These are phyloP conservation scores for Suillus americanus DNA, from an alignment of 768 basidiomycete species.

Conservation along the genomic window DNA sequence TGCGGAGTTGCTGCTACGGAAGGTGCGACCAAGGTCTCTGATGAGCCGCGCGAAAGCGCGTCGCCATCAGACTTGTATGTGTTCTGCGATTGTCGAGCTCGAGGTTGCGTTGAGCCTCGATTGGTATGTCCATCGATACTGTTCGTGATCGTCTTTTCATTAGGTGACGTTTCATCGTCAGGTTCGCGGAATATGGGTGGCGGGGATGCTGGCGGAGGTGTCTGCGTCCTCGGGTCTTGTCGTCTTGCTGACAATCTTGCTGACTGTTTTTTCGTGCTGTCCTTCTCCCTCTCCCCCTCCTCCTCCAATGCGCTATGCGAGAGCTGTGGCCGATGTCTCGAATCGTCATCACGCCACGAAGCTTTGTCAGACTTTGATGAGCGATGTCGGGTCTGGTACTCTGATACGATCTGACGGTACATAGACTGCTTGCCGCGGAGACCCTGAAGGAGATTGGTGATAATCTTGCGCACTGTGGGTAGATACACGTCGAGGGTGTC, in stretches of 20 bases:
- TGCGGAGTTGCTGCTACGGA: slow-evolving; percentile 8
- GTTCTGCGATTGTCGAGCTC: slow-evolving; percentile 17
- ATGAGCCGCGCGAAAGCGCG: slow-evolving; percentile 5
- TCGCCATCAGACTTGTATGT: slow-evolving; percentile 9
- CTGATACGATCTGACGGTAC: slow-evolving; percentile 75
- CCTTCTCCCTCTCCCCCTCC: slow-evolving; percentile 37
- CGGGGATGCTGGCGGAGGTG: slow-evolving; percentile 26
- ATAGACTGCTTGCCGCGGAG: slow-evolving; percentile 89
- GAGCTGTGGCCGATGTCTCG: slow-evolving; percentile 47
- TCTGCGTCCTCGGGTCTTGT: slow-evolving; percentile 25
- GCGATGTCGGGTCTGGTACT: slow-evolving; percentile 51
- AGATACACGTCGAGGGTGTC: slow-evolving; percentile 88
- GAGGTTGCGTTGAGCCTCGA: slow-evolving; percentile 12
- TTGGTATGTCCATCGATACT: slow-evolving; percentile 15
- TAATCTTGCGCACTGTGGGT: slow-evolving; percentile 88
- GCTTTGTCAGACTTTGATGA: slow-evolving; percentile 48
- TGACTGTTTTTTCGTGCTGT: slow-evolving; percentile 40
- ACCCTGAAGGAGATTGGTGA: slow-evolving; percentile 89
- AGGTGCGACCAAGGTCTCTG: slow-evolving; percentile 11
- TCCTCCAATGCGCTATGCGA: slow-evolving; percentile 43
- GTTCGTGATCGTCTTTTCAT: slow-evolving; percentile 8
- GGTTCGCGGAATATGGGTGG: slow-evolving; percentile 31
- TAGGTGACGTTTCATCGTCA: slow-evolving; percentile 27
- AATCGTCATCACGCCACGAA: slow-evolving; percentile 41
- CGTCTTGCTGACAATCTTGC: slow-evolving; percentile 39